Base-by-base conservation (phyloP, 2,329 filamentous ascomycete genomes). In the Colletotrichum truncatum region DNA sequence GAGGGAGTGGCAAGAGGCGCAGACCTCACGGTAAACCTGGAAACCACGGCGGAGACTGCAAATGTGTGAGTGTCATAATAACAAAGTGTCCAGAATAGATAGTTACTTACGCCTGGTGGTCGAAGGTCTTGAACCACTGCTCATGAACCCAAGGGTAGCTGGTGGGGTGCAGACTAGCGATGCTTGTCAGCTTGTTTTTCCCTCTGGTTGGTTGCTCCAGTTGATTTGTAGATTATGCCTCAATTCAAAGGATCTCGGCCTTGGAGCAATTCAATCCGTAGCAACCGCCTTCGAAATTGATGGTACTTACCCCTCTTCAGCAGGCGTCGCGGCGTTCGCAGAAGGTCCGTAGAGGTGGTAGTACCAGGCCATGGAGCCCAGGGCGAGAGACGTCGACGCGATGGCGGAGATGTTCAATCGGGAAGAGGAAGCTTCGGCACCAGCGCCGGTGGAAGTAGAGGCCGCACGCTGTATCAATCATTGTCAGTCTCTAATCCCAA, bases 21-120 rank as follows among this genome's bases (percentile, higher is more conserved):
- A 99, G 76, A 99, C 96, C 85, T 99, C 96, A 73, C 91, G 93
- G 88, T 99, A 99, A 78, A 99, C 96, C 85, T 97, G 94, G 90
- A 98, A 99, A 83, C 96, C 96, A 85, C 96, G 94, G 81, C 96
- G 96, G 72, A 99, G 94, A 75, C 94, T 97, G 72, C 58, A 54
- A n/a, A 11, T 48, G 63, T 53, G 65, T 69, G 36, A 69, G 67
- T 51, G 46, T 53, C 55, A 51, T 63, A 16, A 23, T 25, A 32
- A 21, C 21, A n/a, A 21, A 30, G 51, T 21, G 46, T 45, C 38
- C 23, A 49, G 48, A 51, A 36, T 12, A 25, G 8, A 26, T 32
- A 21, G 39, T 64, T 67, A 51, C 93, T 91, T 91, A 97, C 93
- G 94, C 91, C 83, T 92, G 91, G 84, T 98, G 95, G 77, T 99